Evolutionary conservation across 441 rosid genomes (phyloP), one percentile per base, ranked within the genome.

Genomic region (Biscutella laevigata): DNA sequence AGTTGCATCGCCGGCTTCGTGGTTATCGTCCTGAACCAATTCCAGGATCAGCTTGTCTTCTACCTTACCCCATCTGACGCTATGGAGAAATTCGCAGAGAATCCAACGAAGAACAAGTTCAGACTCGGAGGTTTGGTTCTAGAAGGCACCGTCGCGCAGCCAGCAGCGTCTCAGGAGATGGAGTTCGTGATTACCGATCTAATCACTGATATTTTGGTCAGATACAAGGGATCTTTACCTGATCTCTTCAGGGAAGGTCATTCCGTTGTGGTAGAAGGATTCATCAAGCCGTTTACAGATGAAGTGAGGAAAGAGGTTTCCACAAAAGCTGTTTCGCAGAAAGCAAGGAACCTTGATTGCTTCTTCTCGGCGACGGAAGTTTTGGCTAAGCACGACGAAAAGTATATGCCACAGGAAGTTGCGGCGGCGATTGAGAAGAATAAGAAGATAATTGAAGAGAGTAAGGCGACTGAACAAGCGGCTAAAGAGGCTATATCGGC

Each of bases 221-320:
- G 94, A 67, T 91, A 78, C 11, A 57, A 80, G 28, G 96, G 96
- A 0, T 80, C 91, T 3, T 30, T 88, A 40, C 96, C 98, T 0
- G 98, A 91, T 61, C 67, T 91, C 68, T 91, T 91, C 44, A 71
- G 96, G 57, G 98, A 91, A 57, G 98, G 98, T 11, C 98, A 91
- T 20, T 85, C 91, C 0, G 98, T 83, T 30, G 91, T 88, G 28
- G 98, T 77, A 3, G 98, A 91, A 72, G 98, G 98, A 6, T 91
- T 88, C 27, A 77, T 88, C 37, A 85, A 77, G 76, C 95, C 90
- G 10, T 56, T 71, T 12, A 70, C 79, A 0, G 87, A 80, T 56
- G 91, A 88, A 27, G 47, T 76, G 17, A 85, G 47, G 74, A 72
- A 70, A 57, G 87, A 79, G 24, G 59, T 49, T 15, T 75, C 83